Conservation (phyloP, 1,284 basidiomycete species). For the Dichomitus squalens region DNA sequence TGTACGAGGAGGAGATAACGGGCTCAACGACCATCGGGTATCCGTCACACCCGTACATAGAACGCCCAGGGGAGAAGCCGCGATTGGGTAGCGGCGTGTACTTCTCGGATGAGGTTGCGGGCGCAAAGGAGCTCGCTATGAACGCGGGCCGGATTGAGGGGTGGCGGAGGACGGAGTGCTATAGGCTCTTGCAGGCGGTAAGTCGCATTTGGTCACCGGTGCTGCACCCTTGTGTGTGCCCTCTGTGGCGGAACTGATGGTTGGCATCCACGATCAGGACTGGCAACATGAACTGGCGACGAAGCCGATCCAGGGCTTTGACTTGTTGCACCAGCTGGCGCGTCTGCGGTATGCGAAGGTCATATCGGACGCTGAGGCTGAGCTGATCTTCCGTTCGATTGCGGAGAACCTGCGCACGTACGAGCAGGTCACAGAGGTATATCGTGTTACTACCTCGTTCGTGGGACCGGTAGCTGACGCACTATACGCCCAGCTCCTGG, state of each 20-base stretch:
- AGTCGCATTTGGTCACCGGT: conserved; percentile 26
- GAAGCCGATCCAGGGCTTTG: conserved; percentile 63
- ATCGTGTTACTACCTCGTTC: conserved; percentile 25
- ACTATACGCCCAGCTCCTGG: conserved; percentile 63
- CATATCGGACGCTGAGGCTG: conserved; percentile 66
- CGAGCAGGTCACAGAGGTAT: conserved; percentile 88
- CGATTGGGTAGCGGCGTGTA: conserved; percentile 70
- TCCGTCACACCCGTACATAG: conserved; percentile 47
- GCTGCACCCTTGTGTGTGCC: too few relatives aligned
- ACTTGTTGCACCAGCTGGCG: conserved; percentile 73
- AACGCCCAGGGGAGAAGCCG: conserved; percentile 39
- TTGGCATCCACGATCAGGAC: conserved; percentile 53
- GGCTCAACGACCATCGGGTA: conserved; percentile 70
- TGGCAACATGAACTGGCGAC: conserved; percentile 47
- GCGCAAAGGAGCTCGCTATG: conserved; percentile 61
- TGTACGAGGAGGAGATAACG: conserved; percentile 76
- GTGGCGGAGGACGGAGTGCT: conserved; percentile 73
- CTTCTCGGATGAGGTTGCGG: conserved; percentile 64
- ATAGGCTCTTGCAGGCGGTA: conserved; percentile 63
- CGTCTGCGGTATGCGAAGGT: conserved; percentile 65
- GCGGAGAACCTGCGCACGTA: conserved; percentile 73
- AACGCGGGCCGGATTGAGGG: conserved; percentile 80
- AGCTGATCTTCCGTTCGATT: conserved; percentile 76
- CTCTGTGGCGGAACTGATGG: background rate
- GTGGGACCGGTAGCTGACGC: background rate